A percentile compares a stretch with the other conserved stretches of the same genome.
Evolutionary conservation across 352 stramenopile species (phyloP).

Genomic region (Globisporangium recalcitrans): DNA sequence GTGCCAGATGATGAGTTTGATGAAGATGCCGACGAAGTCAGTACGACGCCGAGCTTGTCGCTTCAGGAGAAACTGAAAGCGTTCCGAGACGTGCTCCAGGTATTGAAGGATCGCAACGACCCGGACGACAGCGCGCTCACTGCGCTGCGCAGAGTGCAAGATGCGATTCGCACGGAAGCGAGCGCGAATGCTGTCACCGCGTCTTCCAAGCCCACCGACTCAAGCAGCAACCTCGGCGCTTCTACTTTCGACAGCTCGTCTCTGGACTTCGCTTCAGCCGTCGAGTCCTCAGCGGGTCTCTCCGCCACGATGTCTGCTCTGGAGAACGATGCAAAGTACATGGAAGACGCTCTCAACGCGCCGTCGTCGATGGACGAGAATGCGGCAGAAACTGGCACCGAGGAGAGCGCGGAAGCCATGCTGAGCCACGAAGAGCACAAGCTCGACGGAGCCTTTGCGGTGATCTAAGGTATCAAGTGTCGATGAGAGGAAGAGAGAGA

Average conservation of each 20-base stretch:
- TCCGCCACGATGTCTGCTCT: conserved; percentile 15
- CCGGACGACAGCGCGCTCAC: conserved; percentile 49
- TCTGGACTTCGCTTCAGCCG: conserved; percentile 12
- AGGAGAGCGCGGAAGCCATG: conserved; percentile 5
- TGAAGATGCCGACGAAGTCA: conserved; percentile 38
- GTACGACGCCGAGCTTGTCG: conserved; percentile 31
- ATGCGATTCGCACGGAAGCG: conserved; percentile 50
- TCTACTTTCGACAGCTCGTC: conserved; percentile 13
- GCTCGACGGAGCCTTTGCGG: conserved; percentile 8
- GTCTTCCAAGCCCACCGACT: neutral
- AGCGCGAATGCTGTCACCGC: conserved; percentile 16
- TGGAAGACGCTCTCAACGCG: conserved; percentile 15
- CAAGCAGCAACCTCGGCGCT: neutral
- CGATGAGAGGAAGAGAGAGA: neutral
- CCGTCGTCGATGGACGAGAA: conserved; percentile 4
- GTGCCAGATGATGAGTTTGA: conserved; percentile 65
- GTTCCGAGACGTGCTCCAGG: conserved; percentile 70
- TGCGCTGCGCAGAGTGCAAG: conserved; percentile 54
- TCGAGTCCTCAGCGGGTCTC: conserved; percentile 8
- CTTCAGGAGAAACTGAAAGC: conserved; percentile 77
- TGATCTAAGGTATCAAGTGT: neutral
- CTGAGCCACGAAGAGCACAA: conserved; percentile 11
- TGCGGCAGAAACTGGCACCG: neutral
- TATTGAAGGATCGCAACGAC: conserved; percentile 69
- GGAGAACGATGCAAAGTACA: conserved; percentile 15